These are phyloP conservation scores for Globisporangium orthogonon DNA, from an alignment of 352 stramenopile genomes.

Conservation along the genomic window DNA sequence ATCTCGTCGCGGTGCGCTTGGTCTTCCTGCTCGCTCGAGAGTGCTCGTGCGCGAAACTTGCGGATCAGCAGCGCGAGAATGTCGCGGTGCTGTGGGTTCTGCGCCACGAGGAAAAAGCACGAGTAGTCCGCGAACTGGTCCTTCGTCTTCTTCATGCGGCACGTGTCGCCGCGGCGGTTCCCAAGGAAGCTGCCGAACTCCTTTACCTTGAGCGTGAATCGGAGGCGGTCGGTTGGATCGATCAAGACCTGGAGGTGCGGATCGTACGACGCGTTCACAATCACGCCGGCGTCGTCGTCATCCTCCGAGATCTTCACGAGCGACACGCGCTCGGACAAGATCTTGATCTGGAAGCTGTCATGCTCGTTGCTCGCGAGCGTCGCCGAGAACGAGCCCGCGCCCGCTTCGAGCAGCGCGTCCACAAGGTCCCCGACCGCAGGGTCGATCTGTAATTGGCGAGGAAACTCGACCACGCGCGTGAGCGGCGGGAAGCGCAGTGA, in stretches of 20 bases:
- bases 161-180: slow-evolving; percentile 46
- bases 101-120: slow-evolving; percentile 71
- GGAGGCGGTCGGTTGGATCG: slow-evolving; percentile 52
- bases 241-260: slow-evolving; percentile 64
- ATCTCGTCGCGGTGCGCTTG: slow-evolving; percentile 50
- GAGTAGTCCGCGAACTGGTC: slow-evolving; percentile 38
- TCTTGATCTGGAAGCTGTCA: slow-evolving; percentile 83
- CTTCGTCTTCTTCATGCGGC: slow-evolving; percentile 42
- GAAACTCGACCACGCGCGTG: slow-evolving; percentile 46
- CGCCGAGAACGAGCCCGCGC: slow-evolving; percentile 64
- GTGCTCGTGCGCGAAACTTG: slow-evolving; percentile 47
- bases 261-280: slow-evolving; percentile 46
- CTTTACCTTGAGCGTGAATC: slow-evolving; percentile 73
- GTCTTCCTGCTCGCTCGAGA: slow-evolving; percentile 48
- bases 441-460: slow-evolving; percentile 40
- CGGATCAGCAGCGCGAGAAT: slow-evolving; percentile 70
- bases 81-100: slow-evolving; percentile 74
- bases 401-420: slow-evolving; percentile 62
- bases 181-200: slow-evolving; percentile 72
- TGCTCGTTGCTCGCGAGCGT: slow-evolving; percentile 72
- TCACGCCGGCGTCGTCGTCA: slow-evolving; percentile 52
- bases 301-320: slow-evolving; percentile 74
- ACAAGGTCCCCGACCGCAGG: slow-evolving; percentile 62
- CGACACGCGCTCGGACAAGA: slow-evolving; percentile 35
- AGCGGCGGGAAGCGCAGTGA: slow-evolving; percentile 64